Evolutionary conservation across 2,329 filamentous ascomycete genomes (phyloP).

Genomic region (Botrytis tulipae): DNA sequence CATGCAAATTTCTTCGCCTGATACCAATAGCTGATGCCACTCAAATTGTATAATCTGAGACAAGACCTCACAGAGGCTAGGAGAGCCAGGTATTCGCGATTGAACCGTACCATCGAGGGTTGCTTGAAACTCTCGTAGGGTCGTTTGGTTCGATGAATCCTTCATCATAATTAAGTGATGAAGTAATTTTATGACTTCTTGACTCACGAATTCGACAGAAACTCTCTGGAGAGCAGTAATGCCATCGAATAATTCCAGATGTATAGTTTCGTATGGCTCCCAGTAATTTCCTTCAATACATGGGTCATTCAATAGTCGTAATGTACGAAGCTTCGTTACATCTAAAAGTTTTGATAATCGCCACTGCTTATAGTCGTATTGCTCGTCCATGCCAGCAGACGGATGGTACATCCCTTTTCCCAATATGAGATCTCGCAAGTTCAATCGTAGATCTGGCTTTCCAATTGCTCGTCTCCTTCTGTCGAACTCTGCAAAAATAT

Average conservation of each 20-base stretch:
- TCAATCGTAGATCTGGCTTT: neutral
- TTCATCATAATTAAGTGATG: neutral
- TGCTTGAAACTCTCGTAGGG: neutral
- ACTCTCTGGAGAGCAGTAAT: neutral
- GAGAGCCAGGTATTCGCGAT: neutral
- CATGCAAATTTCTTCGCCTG: neutral
- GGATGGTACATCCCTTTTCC: neutral
- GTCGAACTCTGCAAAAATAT: neutral
- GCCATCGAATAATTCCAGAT: neutral
- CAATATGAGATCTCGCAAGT: neutral
- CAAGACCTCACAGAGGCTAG: neutral
- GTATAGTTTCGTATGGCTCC: neutral
- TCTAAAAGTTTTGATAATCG: slow-evolving; percentile 2
- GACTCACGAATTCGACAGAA: neutral
- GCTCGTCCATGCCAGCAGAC: neutral
- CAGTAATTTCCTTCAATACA: neutral
- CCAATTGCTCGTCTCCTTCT: neutral
- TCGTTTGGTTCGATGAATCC: neutral
- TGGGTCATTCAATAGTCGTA: neutral
- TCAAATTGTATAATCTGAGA: neutral
- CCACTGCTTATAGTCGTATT: neutral
- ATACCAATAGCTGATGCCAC: neutral
- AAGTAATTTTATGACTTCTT: neutral
- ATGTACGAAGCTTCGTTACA: slow-evolving; percentile 1
- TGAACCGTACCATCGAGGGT: neutral